Base-by-base conservation (phyloP, 352 stramenopile genomes). In the Globisporangium paroecandrum region DNA sequence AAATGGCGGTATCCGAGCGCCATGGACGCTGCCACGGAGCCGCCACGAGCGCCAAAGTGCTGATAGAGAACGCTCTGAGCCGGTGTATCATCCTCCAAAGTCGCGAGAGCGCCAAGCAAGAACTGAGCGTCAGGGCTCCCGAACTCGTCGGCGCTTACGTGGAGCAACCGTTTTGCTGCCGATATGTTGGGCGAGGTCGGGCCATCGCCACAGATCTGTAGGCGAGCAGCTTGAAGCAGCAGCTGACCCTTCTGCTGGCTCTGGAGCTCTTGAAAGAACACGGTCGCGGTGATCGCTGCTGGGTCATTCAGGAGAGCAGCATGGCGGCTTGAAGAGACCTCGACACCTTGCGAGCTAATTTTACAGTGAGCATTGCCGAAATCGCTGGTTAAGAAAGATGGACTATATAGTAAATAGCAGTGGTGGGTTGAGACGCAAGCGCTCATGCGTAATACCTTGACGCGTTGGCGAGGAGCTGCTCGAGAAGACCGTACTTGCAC, bases 1-100 rank as follows among this genome's bases (percentile, higher is more conserved):
- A 85, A 51, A 20, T 87, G 76, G 0, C 82, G 76, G 41, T 93
- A 93, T 3, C 87, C 89, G 9, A 95, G 72, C n/a, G 82, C 81
- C 76, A 95, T 89, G 13, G 77, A 71, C 4, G 89, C 78, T 0
- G 63, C 54, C 0, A 83, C 53, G 0, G 82, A 82, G 1, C 79
- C 72, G 4, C 71, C 78, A 8, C 72, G 66, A 32, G 77, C 68
- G 12, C 82, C 77, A 70, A 96, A 93, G 41, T 87, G 73, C 36
- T 92, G 82, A 60, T 87, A 81, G 1, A 95, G 58, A 7, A 75
- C 54, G 18, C 66, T 64, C 22, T 53, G 66, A 36, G 70, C 70
- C 5, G 27, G 38, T 15, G 58, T 47, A 32, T 58, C 62, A 43
- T 49, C 47, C 13, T 59, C 61, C 34, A 70, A 61, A 12, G 68